phyloP scores from a whole-genome alignment of 2,329 filamentous ascomycete species.

The Neurospora crassa region DNA sequence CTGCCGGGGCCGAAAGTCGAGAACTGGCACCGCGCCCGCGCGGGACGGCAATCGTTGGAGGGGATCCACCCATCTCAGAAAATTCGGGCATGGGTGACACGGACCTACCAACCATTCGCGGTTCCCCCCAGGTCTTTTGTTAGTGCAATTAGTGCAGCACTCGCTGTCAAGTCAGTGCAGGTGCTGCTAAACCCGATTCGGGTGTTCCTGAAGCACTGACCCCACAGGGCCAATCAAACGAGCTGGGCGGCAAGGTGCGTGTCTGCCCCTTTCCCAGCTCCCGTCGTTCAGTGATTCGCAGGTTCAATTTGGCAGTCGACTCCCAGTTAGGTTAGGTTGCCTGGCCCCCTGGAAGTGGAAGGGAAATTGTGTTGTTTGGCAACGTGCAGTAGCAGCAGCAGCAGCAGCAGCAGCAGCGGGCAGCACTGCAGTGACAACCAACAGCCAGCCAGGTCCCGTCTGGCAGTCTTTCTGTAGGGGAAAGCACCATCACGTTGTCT shows the following conservation, averaged over 20 bases:
- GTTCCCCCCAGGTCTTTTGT: conserved; percentile 5
- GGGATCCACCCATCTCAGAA: conserved; percentile 1
- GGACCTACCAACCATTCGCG: conserved; percentile 13
- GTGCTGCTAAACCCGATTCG: conserved; percentile 9
- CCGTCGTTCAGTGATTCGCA: neutral
- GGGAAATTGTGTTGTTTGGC: conserved; percentile 23
- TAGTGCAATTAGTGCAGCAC: conserved; percentile 7
- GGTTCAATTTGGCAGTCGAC: neutral
- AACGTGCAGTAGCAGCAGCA: conserved; percentile 10
- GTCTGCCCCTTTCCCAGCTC: conserved; percentile 27
- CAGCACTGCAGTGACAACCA: neutral
- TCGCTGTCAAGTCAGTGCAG: conserved; percentile 1
- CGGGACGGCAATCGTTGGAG: neutral
- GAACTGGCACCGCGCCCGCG: neutral
- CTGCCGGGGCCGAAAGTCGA: neutral
- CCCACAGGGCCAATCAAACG: conserved; percentile 17
- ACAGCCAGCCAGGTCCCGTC: neutral
- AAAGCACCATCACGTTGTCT: conserved; percentile 17
- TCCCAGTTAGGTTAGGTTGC: conserved; percentile 2
- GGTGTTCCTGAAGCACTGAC: conserved; percentile 14
- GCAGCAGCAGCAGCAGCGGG: too few species aligned
- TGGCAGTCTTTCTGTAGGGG: conserved; percentile 1
- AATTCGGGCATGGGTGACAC: conserved; percentile 14
- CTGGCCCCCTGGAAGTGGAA: conserved; percentile 17
- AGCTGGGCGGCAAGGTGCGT: conserved; percentile 14